Conservation (phyloP, 371 early-diverging fungal species). For the Polyrhizophydium stewartii region DNA sequence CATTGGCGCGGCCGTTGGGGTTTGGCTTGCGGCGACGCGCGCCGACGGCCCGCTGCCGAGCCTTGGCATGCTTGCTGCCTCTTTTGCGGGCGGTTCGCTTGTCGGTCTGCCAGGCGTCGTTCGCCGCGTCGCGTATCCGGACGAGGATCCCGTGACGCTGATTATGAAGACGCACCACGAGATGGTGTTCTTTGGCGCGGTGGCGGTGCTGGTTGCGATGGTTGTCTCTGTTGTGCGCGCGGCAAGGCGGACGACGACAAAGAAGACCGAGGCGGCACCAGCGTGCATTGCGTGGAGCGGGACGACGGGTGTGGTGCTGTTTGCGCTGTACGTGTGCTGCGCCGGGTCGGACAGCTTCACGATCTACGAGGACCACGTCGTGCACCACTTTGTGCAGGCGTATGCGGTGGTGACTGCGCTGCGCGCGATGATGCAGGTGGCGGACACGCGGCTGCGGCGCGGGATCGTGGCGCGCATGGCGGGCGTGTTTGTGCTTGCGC, state of each 20-base stretch:
- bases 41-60: too few relatives aligned
- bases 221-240: background rate
- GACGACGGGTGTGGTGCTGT: constrained; percentile 26
- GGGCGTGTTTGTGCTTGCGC: background rate
- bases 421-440: background rate
- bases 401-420: background rate
- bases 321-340: constrained; percentile 53
- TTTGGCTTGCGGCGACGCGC: background rate
- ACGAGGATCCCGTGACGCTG: background rate
- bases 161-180: background rate
- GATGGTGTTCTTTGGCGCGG: background rate
- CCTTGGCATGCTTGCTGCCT: background rate
- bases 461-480: background rate
- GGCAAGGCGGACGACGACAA: too few relatives aligned
- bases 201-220: background rate
- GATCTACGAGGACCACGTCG: constrained; percentile 76
- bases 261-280: too few relatives aligned
- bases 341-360: constrained; percentile 87
- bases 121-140: background rate
- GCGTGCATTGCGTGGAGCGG: background rate
- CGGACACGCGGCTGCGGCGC: background rate
- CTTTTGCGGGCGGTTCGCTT: background rate
- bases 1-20: background rate
- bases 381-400: background rate
- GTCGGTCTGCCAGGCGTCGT: background rate